phyloP scores from a whole-genome alignment of 352 stramenopile species.

The Blastocystis sp. region DNA sequence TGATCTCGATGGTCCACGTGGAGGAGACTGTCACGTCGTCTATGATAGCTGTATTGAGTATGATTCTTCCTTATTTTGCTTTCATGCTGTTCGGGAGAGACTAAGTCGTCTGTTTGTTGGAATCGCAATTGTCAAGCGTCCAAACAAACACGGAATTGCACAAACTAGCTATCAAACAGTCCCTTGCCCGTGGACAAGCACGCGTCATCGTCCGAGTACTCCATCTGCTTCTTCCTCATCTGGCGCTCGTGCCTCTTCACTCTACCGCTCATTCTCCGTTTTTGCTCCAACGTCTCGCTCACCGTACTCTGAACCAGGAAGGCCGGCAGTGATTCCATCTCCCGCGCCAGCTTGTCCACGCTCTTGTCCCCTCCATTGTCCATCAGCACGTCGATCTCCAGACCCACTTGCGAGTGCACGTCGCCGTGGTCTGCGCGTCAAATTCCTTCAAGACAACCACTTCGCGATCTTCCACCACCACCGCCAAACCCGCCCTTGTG shows the following conservation, averaged over 20 bases:
- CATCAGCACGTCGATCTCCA: conserved; percentile 43
- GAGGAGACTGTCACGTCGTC: conserved; percentile 42
- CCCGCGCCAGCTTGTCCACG: neutral
- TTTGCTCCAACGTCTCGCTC: neutral
- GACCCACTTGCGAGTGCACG: neutral
- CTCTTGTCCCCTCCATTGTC: neutral
- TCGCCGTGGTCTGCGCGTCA: conserved; percentile 32
- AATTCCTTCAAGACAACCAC: neutral
- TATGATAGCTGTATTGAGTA: conserved; percentile 10
- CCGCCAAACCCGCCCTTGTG: conserved; percentile 18
- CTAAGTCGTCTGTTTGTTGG: conserved; percentile 42
- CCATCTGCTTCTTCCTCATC: neutral
- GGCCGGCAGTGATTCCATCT: conserved; percentile 3
- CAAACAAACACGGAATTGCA: neutral
- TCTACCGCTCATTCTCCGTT: neutral
- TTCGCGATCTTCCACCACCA: conserved; percentile 32
- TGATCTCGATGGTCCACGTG: conserved; percentile 58
- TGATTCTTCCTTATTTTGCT: conserved; percentile 57
- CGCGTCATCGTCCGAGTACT: neutral
- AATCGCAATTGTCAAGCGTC: neutral
- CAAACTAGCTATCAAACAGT: neutral
- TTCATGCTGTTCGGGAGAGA: conserved; percentile 19
- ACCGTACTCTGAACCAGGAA: conserved; percentile 55
- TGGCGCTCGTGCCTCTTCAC: conserved; percentile 24
- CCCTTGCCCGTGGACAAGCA: neutral